Percentiles rank a stretch among this genome's conserved stretches.
These are phyloP conservation scores for Trifolium fragiferum DNA, from an alignment of 306 rosid species.

Conservation along the genomic window DNA sequence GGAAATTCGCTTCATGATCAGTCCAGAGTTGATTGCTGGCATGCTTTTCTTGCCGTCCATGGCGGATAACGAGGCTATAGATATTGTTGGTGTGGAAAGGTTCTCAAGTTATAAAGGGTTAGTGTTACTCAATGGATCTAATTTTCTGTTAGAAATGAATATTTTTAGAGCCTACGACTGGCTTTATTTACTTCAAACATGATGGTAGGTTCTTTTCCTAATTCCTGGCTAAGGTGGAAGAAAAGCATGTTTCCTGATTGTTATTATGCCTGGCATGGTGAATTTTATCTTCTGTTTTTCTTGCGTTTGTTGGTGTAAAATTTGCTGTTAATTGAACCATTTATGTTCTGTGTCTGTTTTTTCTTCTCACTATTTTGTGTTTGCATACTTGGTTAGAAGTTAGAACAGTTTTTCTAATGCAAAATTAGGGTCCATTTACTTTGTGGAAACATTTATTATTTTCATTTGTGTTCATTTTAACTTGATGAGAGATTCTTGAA, in stretches of 20 bases:
- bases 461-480: too few species aligned
- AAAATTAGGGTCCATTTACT: not conserved
- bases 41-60: constrained; percentile 93
- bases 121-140: constrained; percentile 46
- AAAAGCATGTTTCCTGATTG: constrained; percentile 26
- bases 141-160: constrained; percentile 18
- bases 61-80: constrained; percentile 91
- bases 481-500: too few species aligned
- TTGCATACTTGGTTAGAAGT: not conserved
- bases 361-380: constrained; percentile 19
- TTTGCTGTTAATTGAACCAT: constrained; percentile 3
- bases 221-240: not conserved
- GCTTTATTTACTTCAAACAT: not conserved
- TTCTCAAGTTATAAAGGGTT: constrained; percentile 89
- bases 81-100: constrained; percentile 86
- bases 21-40: constrained; percentile 85
- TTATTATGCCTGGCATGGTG: constrained; percentile 11
- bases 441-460: too few species aligned
- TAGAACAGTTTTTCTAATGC: not conserved
- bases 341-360: not conserved
- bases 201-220: not conserved
- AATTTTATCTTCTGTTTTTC: constrained; percentile 21
- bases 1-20: constrained; percentile 93
- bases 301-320: not conserved
- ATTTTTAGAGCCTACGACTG: constrained; percentile 3